phyloP scores from a whole-genome alignment of 2,329 filamentous ascomycete genomes.

The Neonectria coccinea region DNA sequence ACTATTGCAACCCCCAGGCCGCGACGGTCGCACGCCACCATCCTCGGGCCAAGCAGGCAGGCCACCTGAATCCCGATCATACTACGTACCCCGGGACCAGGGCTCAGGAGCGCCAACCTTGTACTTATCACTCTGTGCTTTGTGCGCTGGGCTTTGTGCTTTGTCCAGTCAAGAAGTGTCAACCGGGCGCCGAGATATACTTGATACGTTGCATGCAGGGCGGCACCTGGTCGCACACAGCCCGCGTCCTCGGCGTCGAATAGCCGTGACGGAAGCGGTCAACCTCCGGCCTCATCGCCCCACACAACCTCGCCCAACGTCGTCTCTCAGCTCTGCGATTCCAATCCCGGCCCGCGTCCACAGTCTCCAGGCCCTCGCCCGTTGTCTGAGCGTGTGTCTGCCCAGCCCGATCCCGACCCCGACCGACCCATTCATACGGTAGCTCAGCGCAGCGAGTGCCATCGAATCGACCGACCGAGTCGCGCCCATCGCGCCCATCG shows the following conservation, averaged over 20 bases:
- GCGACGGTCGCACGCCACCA: conserved; percentile 26
- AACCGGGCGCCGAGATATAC: conserved; percentile 14
- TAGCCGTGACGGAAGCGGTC: conserved; percentile 39
- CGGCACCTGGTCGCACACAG: conserved; percentile 32
- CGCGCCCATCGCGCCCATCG: neutral
- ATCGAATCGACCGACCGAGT: neutral
- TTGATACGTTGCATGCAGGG: conserved; percentile 35
- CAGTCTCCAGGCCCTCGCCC: conserved; percentile 39
- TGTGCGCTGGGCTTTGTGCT: neutral
- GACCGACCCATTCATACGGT: conserved; percentile 8
- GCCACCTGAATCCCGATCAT: neutral
- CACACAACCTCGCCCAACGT: conserved; percentile 43
- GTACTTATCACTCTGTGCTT: neutral
- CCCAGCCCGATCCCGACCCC: conserved; percentile 26
- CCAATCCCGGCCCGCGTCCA: conserved; percentile 46
- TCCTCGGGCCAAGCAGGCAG: conserved; percentile 5
- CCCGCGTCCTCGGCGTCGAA: conserved; percentile 36
- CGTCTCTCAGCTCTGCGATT: conserved; percentile 37
- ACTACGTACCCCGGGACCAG: neutral
- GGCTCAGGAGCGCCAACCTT: neutral
- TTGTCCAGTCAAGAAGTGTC: neutral
- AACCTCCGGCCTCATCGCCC: conserved; percentile 35
- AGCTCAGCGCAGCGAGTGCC: no score
- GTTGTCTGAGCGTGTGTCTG: conserved; percentile 36
- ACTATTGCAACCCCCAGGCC: conserved; percentile 22